phyloP scores from a whole-genome alignment of 2,329 filamentous ascomycete species.

The Cladophialophora yegresii region DNA sequence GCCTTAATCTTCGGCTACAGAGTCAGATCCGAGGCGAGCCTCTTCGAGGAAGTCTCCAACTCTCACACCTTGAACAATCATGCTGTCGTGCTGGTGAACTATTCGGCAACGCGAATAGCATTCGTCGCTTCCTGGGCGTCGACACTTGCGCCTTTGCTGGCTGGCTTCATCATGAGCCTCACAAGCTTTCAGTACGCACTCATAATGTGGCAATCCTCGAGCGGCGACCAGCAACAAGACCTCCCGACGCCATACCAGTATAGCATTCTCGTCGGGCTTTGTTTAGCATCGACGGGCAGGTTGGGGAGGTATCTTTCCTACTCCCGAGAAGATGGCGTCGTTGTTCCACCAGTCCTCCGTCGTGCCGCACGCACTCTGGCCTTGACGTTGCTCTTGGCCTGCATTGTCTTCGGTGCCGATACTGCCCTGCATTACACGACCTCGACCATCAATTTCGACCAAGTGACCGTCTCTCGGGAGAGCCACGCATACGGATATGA shows the following conservation, averaged over 20 bases:
- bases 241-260: slow-evolving; percentile 36
- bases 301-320: slow-evolving; percentile 32
- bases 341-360: slow-evolving; percentile 27
- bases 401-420: slow-evolving; percentile 30
- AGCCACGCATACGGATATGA: slow-evolving; percentile 26
- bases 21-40: slow-evolving; percentile 26
- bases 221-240: slow-evolving; percentile 18
- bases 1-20: slow-evolving; percentile 33
- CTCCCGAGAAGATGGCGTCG: slow-evolving; percentile 20
- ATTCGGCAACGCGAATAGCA: slow-evolving; percentile 34
- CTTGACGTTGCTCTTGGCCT: slow-evolving; percentile 27
- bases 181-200: slow-evolving; percentile 22
- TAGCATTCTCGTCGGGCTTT: slow-evolving; percentile 33
- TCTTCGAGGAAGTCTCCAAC: slow-evolving; percentile 26
- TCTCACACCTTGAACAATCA: slow-evolving; percentile 16
- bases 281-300: slow-evolving; percentile 32
- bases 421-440: slow-evolving; percentile 33
- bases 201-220: slow-evolving; percentile 26
- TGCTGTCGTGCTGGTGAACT: slow-evolving; percentile 33
- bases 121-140: slow-evolving; percentile 34
- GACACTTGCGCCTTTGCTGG: slow-evolving; percentile 34
- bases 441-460: slow-evolving; percentile 29
- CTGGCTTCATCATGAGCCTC: slow-evolving; percentile 34
- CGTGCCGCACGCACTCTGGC: slow-evolving; percentile 27
- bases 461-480: slow-evolving; percentile 12